phyloP scores from a whole-genome alignment of 2,329 filamentous ascomycete genomes.

The Penicillium concentricum region DNA sequence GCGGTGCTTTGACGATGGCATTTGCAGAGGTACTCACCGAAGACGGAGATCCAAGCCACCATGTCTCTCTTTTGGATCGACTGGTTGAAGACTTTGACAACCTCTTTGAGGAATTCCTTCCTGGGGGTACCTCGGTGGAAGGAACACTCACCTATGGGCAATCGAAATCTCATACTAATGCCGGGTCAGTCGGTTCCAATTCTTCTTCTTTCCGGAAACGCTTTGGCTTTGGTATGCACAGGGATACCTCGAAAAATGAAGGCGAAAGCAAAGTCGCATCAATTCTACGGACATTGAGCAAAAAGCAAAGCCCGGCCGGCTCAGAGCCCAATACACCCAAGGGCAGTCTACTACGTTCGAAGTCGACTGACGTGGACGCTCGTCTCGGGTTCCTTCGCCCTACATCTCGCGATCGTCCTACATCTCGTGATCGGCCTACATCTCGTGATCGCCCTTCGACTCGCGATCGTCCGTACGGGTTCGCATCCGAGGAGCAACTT shows the following conservation, averaged over 20 bases:
- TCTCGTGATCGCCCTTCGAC: slow-evolving; percentile 54
- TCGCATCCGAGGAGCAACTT: slow-evolving; percentile 48
- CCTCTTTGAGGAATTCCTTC: slow-evolving; percentile 70
- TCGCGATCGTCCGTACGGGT: slow-evolving; percentile 49
- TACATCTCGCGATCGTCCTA: slow-evolving; percentile 55
- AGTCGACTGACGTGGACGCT: slow-evolving; percentile 71
- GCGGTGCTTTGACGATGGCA: slow-evolving; percentile 80
- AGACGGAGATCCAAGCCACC: slow-evolving; percentile 73
- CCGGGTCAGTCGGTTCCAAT: slow-evolving; percentile 79
- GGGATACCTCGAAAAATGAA: slow-evolving; percentile 75
- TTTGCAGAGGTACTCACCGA: slow-evolving; percentile 84
- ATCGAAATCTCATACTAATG: slow-evolving; percentile 61
- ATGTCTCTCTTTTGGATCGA: slow-evolving; percentile 84
- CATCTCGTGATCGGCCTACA: slow-evolving; percentile 42
- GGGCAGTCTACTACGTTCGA: slow-evolving; percentile 65
- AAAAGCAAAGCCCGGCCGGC: slow-evolving; percentile 64
- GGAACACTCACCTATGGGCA: slow-evolving; percentile 53
- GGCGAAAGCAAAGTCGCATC: slow-evolving; percentile 69
- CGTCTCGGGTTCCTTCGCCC: slow-evolving; percentile 51
- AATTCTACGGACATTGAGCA: slow-evolving; percentile 85
- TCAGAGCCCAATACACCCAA: slow-evolving; percentile 68
- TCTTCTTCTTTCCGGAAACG: slow-evolving; percentile 80
- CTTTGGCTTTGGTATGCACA: slow-evolving; percentile 76
- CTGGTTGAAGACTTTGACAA: slow-evolving; percentile 86
- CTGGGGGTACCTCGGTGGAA: slow-evolving; percentile 45